A percentile compares a stretch with the other conserved stretches of the same genome.
phyloP scores from a whole-genome alignment of 1,284 basidiomycete genomes.

The Trichosporon faecale region DNA sequence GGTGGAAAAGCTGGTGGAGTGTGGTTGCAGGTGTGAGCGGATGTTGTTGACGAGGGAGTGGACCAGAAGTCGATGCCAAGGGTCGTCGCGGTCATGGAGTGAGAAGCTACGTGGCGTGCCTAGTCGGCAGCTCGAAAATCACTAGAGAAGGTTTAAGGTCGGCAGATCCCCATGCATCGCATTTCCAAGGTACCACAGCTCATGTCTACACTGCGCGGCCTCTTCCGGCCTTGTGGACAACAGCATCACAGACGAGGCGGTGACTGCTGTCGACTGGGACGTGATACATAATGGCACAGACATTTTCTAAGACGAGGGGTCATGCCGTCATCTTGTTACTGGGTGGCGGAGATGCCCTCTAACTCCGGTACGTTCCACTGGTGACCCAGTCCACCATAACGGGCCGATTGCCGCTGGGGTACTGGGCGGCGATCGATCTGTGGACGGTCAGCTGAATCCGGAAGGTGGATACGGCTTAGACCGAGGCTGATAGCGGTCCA shows the following conservation, averaged over 20 bases:
- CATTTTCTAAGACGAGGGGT: not conserved
- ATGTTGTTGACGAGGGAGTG: slow-evolving; percentile 1
- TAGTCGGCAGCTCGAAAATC: not conserved
- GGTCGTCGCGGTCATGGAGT: not conserved
- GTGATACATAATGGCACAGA: not conserved
- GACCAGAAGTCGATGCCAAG: not conserved
- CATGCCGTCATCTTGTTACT: not conserved
- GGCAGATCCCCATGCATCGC: not conserved
- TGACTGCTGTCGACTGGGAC: not conserved
- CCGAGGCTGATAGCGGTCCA: too few relatives aligned
- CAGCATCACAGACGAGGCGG: not conserved
- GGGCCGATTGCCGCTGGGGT: too few relatives aligned
- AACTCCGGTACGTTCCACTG: not conserved
- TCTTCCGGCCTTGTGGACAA: not conserved
- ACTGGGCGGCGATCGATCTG: too few relatives aligned
- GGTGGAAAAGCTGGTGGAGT: not conserved
- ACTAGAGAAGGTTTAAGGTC: not conserved
- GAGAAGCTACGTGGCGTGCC: slow-evolving; percentile 5
- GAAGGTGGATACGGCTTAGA: too few relatives aligned
- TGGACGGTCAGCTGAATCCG: too few relatives aligned
- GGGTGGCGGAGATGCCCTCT: not conserved
- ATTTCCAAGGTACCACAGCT: too few relatives aligned
- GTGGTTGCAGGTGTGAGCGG: not conserved
- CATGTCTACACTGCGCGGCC: not conserved
- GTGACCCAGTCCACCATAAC: too few relatives aligned